Conservation (phyloP, 1,139 yeast genomes). For the Saccharomyces uvarum region DNA sequence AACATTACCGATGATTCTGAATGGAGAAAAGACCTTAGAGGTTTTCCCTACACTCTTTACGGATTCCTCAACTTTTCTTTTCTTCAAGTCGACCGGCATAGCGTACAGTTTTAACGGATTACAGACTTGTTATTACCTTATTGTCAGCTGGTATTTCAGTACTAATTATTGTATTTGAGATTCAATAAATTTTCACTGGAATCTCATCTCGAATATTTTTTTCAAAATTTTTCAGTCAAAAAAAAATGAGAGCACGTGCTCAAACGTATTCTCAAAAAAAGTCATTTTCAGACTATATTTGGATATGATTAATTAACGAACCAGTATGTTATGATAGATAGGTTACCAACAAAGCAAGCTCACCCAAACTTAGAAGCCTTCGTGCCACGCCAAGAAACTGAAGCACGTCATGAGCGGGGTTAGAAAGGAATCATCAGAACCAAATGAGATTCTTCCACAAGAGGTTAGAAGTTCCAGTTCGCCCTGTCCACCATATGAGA, state of each 20-base stretch:
- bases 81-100: slow-evolving; percentile 13
- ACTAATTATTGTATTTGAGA: neutral
- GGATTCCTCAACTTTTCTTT: slow-evolving; percentile 26
- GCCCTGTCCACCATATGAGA: slow-evolving; percentile 10
- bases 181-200: neutral
- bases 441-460: slow-evolving; percentile 7
- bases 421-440: neutral
- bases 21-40: slow-evolving; percentile 50
- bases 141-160: neutral
- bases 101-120: neutral
- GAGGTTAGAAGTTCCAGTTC: slow-evolving; percentile 3
- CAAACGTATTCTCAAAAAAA: neutral
- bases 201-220: slow-evolving; percentile 4
- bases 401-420: slow-evolving; percentile 5
- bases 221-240: slow-evolving; percentile 4
- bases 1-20: slow-evolving; percentile 58
- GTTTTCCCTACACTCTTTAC: slow-evolving; percentile 13
- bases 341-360: neutral
- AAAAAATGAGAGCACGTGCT: slow-evolving; percentile 1
- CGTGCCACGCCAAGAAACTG: neutral
- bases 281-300: neutral
- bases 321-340: neutral
- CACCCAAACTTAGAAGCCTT: neutral
- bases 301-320: neutral
- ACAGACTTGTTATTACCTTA: neutral